phyloP scores from a whole-genome alignment of 306 rosid species.

The Rubus parviflorus region DNA sequence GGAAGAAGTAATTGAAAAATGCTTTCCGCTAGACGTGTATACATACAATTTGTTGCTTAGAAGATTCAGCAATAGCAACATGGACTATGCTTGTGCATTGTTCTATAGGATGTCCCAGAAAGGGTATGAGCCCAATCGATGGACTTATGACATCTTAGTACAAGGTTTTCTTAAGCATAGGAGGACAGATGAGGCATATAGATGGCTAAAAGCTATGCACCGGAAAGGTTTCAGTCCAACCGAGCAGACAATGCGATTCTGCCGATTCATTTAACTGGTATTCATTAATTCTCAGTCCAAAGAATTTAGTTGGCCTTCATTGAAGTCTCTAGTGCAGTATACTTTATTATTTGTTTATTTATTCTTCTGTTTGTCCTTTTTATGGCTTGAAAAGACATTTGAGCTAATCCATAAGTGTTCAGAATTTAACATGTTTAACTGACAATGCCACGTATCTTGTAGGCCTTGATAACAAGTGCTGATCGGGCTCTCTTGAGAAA shows the following conservation, averaged over 20 bases:
- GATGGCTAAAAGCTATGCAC: constrained; percentile 52
- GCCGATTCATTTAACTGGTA: constrained; percentile 15
- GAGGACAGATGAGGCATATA: constrained; percentile 48
- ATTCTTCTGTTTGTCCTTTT: not conserved
- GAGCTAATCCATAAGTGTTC: not conserved
- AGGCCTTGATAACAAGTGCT: constrained; percentile 74
- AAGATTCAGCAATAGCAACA: constrained; percentile 37
- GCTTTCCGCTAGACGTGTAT: constrained; percentile 62
- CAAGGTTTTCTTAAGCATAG: constrained; percentile 55
- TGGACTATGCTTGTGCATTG: constrained; percentile 53
- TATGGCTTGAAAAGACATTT: not conserved
- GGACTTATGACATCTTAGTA: constrained; percentile 62
- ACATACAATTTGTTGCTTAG: constrained; percentile 72
- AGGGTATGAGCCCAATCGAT: constrained; percentile 65
- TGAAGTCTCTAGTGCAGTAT: constrained; percentile 3
- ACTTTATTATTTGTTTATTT: not conserved
- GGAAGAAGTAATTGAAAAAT: constrained; percentile 57
- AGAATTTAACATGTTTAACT: not conserved
- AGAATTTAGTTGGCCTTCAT: constrained; percentile 17
- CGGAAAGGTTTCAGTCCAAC: constrained; percentile 48
- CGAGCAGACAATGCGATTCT: not conserved
- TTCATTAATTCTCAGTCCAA: not conserved
- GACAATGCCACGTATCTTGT: constrained; percentile 22
- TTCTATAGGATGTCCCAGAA: constrained; percentile 47
- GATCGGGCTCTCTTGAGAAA: constrained; percentile 85